Evolutionary conservation across 768 basidiomycete genomes (phyloP).

Genomic region (Boletales sp.): DNA sequence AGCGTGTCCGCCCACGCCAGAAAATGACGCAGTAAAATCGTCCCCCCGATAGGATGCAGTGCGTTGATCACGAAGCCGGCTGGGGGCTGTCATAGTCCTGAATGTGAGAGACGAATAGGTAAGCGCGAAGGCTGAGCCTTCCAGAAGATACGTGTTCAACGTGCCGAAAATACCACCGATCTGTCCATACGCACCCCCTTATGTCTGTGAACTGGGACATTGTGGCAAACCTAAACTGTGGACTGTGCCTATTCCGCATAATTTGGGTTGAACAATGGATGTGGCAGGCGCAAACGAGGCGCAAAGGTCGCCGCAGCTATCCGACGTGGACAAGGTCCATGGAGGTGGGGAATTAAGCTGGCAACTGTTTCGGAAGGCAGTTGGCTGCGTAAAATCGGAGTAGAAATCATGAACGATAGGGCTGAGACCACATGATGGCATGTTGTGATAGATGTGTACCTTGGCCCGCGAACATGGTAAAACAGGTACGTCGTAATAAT

Average conservation of each 20-base stretch:
- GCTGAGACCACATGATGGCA: not conserved
- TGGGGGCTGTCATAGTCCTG: slow-evolving; percentile 1
- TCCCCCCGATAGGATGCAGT: slow-evolving; percentile 4
- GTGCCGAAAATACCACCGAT: slow-evolving; percentile 17
- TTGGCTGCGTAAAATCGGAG: slow-evolving; percentile 1
- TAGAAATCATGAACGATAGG: slow-evolving; percentile 2
- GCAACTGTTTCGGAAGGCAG: not conserved
- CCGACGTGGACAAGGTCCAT: not conserved
- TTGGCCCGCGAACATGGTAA: not conserved
- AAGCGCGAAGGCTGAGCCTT: not conserved
- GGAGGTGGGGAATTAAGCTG: not conserved
- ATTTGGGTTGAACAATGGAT: slow-evolving; percentile 1
- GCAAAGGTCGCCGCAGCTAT: not conserved
- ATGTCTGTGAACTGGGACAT: slow-evolving; percentile 1
- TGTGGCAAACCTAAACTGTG: slow-evolving; percentile 1
- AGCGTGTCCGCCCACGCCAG: not conserved
- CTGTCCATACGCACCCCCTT: slow-evolving; percentile 2
- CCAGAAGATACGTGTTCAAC: not conserved
- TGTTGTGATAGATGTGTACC: slow-evolving; percentile 3
- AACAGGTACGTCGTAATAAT: not conserved
- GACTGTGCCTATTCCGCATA: not conserved
- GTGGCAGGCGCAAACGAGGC: not conserved
- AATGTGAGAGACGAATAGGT: not conserved
- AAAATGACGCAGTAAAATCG: slow-evolving; percentile 5
- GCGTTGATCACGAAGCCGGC: not conserved